These are phyloP conservation scores for Schizonepeta tenuifolia DNA, from an alignment of 257 asterid species.

Conservation along the genomic window DNA sequence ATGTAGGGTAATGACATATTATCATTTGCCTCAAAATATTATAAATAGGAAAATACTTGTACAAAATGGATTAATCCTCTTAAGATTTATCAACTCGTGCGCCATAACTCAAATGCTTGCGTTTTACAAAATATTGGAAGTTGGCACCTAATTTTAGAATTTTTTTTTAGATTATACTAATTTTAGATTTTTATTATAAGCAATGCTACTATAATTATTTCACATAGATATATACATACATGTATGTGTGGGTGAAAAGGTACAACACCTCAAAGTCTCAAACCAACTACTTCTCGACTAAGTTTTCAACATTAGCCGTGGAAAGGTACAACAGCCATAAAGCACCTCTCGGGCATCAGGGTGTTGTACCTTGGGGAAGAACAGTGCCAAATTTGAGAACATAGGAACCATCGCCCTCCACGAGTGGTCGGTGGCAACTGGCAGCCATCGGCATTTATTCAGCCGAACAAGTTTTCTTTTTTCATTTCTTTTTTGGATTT, in stretches of 20 bases:
- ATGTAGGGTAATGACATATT: too few relatives aligned
- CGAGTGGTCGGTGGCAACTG: slow-evolving; percentile 31
- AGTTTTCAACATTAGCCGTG: not conserved
- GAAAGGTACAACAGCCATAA: slow-evolving; percentile 16
- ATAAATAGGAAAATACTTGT: too few relatives aligned
- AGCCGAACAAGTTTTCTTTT: slow-evolving; percentile 12
- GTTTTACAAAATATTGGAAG: not conserved
- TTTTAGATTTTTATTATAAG: not conserved
- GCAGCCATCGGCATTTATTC: slow-evolving; percentile 34
- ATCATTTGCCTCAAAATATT: too few relatives aligned
- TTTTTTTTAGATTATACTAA: too few relatives aligned
- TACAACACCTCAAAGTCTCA: not conserved
- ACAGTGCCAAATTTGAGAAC: slow-evolving; percentile 29
- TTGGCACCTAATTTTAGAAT: too few relatives aligned
- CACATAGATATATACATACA: not conserved
- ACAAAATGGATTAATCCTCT: not conserved
- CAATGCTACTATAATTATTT: not conserved
- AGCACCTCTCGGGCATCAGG: not conserved
- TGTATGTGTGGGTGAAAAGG: not conserved
- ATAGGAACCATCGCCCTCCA: slow-evolving; percentile 46
- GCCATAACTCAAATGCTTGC: not conserved
- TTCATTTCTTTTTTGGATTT: not conserved
- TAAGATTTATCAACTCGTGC: not conserved
- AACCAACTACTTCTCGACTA: not conserved
- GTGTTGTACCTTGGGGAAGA: slow-evolving; percentile 33